Evolutionary conservation across 306 rosid genomes (phyloP), one percentile per base, ranked within the genome.

Genomic region (Acacia melanoxylon): DNA sequence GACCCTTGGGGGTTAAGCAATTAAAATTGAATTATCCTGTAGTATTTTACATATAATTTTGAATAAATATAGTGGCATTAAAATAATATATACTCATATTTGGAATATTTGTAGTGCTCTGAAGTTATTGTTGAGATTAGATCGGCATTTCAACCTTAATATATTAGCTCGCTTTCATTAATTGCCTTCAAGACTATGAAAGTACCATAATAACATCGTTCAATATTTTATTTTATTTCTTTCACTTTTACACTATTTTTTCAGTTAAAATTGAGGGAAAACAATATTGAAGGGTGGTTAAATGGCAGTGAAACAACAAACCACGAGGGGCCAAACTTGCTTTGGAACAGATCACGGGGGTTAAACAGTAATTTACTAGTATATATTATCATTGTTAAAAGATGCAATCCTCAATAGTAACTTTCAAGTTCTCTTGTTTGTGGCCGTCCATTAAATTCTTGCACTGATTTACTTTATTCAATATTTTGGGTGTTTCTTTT

Each of bases 341-440:
- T 61, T 61, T 61, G 35, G 67, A 24, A 41, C 41, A 27, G 37
- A 63, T 63, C n/a, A 13, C 20, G 29, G 20, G 40, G 41, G 11
- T 31, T 12, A 14, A 22, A 63, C 41, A 27, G 41, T 63, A 63
- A 12, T 29, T 25, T 62, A 27, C 40, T 5, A 4, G 4, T 61
- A 27, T 25, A 49, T 79, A 66, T 51, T 54, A 27, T 73, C 68
- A 59, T 61, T 70, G 82, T 44, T 25, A 40, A 80, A 80, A 48
- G 59, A 71, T 70, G 25, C 48, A 12, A 58, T n/a, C 29, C 29
- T 22, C 31, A 22, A 58, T 2, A 15, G 29, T 20, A 58, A 22
- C 14, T 22, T n/a, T 24, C 27, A 10, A 24, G 25, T 20, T 22
- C 12, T 54, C 68, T 12, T 62, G 67, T 3, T 12, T 2, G 67